Conservation (phyloP, 1,139 yeast genomes). For the Torulaspora globosa region DNA sequence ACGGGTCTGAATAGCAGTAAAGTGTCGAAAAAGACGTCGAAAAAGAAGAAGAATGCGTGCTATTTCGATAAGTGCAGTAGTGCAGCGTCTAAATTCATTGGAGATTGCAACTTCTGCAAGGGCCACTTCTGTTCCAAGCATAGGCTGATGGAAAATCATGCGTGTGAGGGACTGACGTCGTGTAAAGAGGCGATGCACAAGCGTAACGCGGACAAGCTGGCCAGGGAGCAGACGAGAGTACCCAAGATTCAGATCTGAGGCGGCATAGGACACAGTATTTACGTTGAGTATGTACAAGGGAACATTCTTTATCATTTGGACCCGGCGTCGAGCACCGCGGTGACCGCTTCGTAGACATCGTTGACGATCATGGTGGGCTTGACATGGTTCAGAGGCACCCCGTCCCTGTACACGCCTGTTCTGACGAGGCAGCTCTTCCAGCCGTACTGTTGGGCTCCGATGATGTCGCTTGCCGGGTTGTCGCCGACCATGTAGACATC, state of each 20-base stretch:
- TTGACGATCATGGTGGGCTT: constrained; percentile 41
- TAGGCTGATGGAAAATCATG: constrained; percentile 79
- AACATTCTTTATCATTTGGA: constrained; percentile 1
- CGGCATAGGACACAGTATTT: neutral
- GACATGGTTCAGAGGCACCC: constrained; percentile 46
- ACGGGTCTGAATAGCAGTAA: constrained; percentile 5
- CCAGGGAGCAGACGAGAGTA: constrained; percentile 45
- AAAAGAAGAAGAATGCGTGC: constrained; percentile 60
- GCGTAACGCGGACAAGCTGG: constrained; percentile 46
- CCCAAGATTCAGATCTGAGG: constrained; percentile 40
- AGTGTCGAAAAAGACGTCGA: constrained; percentile 20
- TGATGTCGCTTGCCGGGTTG: constrained; percentile 87
- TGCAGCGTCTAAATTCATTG: constrained; percentile 75
- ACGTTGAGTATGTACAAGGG: constrained; percentile 8
- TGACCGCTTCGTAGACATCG: constrained; percentile 40
- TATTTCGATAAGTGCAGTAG: constrained; percentile 58
- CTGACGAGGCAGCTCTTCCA: constrained; percentile 83
- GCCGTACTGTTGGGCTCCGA: constrained; percentile 81
- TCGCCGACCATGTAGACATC: constrained; percentile 92
- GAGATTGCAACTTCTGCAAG: constrained; percentile 80
- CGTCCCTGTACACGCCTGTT: constrained; percentile 82
- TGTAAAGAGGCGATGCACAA: constrained; percentile 81
- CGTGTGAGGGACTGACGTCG: constrained; percentile 69
- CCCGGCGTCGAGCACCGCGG: constrained; percentile 26
- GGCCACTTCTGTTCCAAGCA: constrained; percentile 88